Conservation (phyloP, 164 flowering plant genomes). For the Platanus orientalis region DNA sequence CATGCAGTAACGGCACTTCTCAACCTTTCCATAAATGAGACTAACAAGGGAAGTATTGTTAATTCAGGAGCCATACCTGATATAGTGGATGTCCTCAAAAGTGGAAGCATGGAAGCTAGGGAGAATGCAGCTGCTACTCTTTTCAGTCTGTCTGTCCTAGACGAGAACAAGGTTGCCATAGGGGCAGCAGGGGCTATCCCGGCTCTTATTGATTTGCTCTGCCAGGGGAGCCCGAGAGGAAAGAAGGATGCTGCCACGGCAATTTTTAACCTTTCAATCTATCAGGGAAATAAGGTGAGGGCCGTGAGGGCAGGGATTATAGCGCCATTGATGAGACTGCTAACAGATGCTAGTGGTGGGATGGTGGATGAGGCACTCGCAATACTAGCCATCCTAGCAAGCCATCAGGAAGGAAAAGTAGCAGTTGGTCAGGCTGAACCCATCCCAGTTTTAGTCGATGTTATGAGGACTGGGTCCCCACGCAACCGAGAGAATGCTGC, state of each 20-base stretch:
- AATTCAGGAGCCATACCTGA: slow-evolving; percentile 83
- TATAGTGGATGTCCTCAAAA: slow-evolving; percentile 73
- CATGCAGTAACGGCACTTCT: slow-evolving; percentile 98
- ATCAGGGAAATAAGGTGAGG: slow-evolving; percentile 87
- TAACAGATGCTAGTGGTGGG: slow-evolving; percentile 82
- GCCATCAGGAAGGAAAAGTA: slow-evolving; percentile 74
- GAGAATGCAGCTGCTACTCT: slow-evolving; percentile 98
- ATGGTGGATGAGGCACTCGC: slow-evolving; percentile 97
- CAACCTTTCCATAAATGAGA: slow-evolving; percentile 83
- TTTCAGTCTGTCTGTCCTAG: slow-evolving; percentile 85
- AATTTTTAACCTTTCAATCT: slow-evolving; percentile 78
- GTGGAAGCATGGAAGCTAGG: slow-evolving; percentile 85
- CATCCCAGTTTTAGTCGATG: slow-evolving; percentile 64
- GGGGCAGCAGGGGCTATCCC: slow-evolving; percentile 92
- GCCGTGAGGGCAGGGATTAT: slow-evolving; percentile 89
- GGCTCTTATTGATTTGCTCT: slow-evolving; percentile 65
- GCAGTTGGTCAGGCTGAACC: slow-evolving; percentile 73
- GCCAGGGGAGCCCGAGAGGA: slow-evolving; percentile 93
- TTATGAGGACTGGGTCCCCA: slow-evolving; percentile 73
- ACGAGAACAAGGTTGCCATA: slow-evolving; percentile 82
- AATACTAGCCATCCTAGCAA: slow-evolving; percentile 74
- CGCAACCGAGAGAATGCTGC: slow-evolving; percentile 89
- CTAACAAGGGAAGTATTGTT: slow-evolving; percentile 77
- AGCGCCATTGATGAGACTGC: slow-evolving; percentile 51
- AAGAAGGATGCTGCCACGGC: slow-evolving; percentile 98